phyloP scores from a whole-genome alignment of 2,329 filamentous ascomycete genomes.

The Fusarium avenaceum region DNA sequence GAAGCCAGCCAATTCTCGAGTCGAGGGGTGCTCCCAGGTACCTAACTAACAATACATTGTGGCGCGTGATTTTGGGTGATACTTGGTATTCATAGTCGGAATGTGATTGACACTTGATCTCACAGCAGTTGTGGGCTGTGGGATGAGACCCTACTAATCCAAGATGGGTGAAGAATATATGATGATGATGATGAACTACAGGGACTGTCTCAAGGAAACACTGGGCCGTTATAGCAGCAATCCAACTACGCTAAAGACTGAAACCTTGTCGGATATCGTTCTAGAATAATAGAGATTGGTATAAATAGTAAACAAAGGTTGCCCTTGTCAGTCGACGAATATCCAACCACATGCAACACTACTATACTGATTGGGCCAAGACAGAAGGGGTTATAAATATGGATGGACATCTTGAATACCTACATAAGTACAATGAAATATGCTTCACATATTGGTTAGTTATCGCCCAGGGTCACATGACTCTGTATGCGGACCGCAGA shows the following conservation, averaged over 20 bases:
- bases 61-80: constrained; percentile 20
- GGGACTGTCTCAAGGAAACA: constrained; percentile 22
- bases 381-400: not conserved
- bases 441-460: not conserved
- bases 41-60: constrained; percentile 26
- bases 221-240: constrained; percentile 3
- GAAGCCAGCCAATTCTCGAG: constrained; percentile 24
- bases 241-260: constrained; percentile 19
- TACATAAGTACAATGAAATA: not conserved
- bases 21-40: constrained; percentile 22
- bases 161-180: constrained; percentile 9
- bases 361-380: not conserved
- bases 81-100: constrained; percentile 25
- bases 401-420: not conserved
- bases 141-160: constrained; percentile 23
- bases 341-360: not conserved
- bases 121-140: constrained; percentile 18
- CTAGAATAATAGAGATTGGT: constrained; percentile 27
- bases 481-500: constrained; percentile 3
- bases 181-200: not conserved
- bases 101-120: constrained; percentile 36
- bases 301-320: constrained; percentile 2
- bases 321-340: not conserved
- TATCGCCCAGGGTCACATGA: constrained; percentile 34
- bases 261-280: constrained; percentile 28